Evolutionary conservation across 495 filamentous ascomycete genomes (phyloP), one percentile per base, ranked within the genome.

Genomic region (Tuber umbilicatum): DNA sequence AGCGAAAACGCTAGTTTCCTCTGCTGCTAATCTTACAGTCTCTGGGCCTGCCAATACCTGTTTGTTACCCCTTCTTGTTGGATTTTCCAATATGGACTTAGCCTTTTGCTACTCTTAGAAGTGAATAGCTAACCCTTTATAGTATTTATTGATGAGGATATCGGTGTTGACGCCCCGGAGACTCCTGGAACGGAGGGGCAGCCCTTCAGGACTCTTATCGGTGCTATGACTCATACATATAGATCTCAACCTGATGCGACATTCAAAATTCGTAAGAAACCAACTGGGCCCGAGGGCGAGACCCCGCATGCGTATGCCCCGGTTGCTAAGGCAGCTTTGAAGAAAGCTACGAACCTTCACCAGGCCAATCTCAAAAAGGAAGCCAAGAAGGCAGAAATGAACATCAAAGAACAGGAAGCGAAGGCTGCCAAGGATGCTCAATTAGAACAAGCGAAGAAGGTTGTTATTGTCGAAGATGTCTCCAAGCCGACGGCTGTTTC

Each of bases 391-490:
- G 75, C 82, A 21, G 85, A 82, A 41, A 42, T 77, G 35, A 78
- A 37, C 2, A 79, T 73, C 75, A 87, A 88, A 81, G 86, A 89
- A 79, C 89, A 91, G 79, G 87, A 90, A n/a, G 87, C 89, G 50
- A 91, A 89, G 80, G 80, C 86, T 88, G 43, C 80, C 2, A 73
- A 70, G 35, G 80, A 81, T 21, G 74, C 80, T 0, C 74, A 75
- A 40, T 83, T 92, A 38, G 89, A 93, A 74, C 89, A 91, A 73
- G 90, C 91, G 0, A 91, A 96, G 86, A 93, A 93, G 86, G 86
- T 98, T 73, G 85, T 92, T 38, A 88, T 99, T 77, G 88, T 87
- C 78, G 92, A 97, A 83, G 93, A 99, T 80, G 73, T 85, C 21
- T 90, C 89, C n/a, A 86, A 97, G 47, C 93, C 94, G 42, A 87